Evolutionary conservation across 768 basidiomycete species (phyloP), one percentile per base, ranked within the genome.

Genomic region (Roridomyces roridus): DNA sequence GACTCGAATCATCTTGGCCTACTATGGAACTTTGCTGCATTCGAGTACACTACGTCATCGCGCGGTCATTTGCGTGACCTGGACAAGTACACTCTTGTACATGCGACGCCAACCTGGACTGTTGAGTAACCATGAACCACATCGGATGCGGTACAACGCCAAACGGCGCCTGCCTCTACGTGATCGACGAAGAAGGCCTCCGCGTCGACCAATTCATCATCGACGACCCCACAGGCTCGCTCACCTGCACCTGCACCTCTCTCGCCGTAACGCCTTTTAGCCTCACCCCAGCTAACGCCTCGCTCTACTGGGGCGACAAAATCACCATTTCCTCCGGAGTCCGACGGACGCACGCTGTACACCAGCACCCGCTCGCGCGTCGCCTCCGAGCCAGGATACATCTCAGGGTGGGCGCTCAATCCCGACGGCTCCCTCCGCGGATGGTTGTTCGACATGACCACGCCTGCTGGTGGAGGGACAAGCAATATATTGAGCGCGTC

Each of bases 251-350:
- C 11, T 53, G 58, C 40, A 21, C 44, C 9, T 57, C 59, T 8
- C 62, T 66, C 5, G 62, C 65, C 12, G 57, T 64, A 11, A 66
- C 65, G 3, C 65, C 65, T 6, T 66, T 66, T 45, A 62, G n/a
- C 4, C 44, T 64, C 4, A 58, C 52, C 10, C 63, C 63, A 2
- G 50, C 60, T 6, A 65, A 65, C 31, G 56, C 63, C 2, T 58
- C 60, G 14, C 53, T 59, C 14, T 66, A 66, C 34, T 66, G 65
- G 65, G 59, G 65, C 23, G 65, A 66, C 39, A 62, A 66, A 20
- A 59, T 66, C 31, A 59, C 57, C 20, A 58, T 64, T 14, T 63
- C 62, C 15, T n/a, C n/a, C n/a, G n/a, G n/a, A n/a, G n/a, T 46
- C 50, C 34, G 56, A 58, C 15, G 57, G 59, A 2, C 21, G 5